phyloP scores from a whole-genome alignment of 169 alveolate species.

The Cryptosporidium canis region DNA sequence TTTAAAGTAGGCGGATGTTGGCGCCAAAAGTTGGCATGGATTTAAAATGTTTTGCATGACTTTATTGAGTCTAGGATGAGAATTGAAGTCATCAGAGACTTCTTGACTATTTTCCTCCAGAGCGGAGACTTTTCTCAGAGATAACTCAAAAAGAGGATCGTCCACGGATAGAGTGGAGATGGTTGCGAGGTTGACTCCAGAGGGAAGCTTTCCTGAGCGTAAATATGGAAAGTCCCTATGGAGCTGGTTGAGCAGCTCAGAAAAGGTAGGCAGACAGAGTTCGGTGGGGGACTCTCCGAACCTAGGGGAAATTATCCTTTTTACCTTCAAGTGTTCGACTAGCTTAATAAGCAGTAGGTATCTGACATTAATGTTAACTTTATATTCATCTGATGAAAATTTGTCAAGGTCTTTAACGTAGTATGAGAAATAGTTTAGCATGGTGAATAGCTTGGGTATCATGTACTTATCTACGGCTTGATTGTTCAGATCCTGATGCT shows the following conservation, averaged over 20 bases:
- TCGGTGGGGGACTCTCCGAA: not conserved
- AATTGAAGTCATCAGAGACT: not conserved
- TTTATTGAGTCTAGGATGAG: not conserved
- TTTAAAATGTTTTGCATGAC: constrained; percentile 8
- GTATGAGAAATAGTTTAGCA: not conserved
- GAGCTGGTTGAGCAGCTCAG: not conserved
- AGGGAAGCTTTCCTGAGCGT: not conserved
- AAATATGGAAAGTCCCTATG: not conserved
- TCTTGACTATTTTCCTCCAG: not conserved
- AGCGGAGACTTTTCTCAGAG: not conserved
- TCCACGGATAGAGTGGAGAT: not conserved
- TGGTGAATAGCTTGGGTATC: not conserved
- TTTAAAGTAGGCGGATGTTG: not conserved
- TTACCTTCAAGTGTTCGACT: constrained; percentile 5
- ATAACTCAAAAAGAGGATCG: not conserved
- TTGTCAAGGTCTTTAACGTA: not conserved
- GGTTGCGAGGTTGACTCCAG: not conserved
- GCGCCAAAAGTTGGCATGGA: constrained; percentile 10
- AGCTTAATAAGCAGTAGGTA: constrained; percentile 11
- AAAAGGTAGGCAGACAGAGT: not conserved
- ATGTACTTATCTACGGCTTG: not conserved
- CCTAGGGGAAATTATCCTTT: constrained; percentile 4
- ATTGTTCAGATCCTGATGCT: not conserved
- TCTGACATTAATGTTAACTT: not conserved
- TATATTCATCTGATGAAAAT: not conserved